Percentiles rank a stretch among this genome's conserved stretches.
Conservation (phyloP, 371 early-diverging fungal genomes). For the Syncephalastrum racemosum region DNA sequence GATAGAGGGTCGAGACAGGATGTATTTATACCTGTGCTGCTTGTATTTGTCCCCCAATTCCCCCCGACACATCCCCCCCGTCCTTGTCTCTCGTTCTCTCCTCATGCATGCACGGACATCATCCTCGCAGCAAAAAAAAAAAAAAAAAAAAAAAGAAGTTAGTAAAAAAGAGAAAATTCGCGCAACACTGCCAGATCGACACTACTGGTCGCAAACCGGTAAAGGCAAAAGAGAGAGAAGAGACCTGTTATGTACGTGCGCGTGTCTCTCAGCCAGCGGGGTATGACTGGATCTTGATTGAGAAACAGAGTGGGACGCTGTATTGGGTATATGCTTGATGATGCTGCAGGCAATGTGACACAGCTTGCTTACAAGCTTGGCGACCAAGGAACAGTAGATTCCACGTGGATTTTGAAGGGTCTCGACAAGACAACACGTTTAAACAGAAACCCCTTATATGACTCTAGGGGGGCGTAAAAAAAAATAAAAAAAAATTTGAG, state of each 20-base stretch:
- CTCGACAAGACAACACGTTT: no score
- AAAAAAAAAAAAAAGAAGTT: no score
- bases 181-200: background rate
- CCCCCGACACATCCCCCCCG: no score
- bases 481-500: background rate
- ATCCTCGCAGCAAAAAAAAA: background rate
- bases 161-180: no score
- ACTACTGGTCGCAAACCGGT: no score
- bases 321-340: background rate
- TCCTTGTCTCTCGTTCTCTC: no score
- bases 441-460: no score
- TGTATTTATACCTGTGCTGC: slow-evolving; percentile 12
- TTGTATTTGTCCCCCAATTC: background rate
- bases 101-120: slow-evolving; percentile 14
- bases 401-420: no score
- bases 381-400: no score
- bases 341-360: slow-evolving; percentile 18
- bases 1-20: slow-evolving; percentile 1
- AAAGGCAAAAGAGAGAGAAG: no score
- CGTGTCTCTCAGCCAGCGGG: background rate
- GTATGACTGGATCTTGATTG: background rate
- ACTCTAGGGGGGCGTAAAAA: background rate
- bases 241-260: no score
- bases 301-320: slow-evolving; percentile 12
- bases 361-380: slow-evolving; percentile 7